These are phyloP conservation scores for Ustulina deusta DNA, from an alignment of 2,329 filamentous ascomycete species.

Conservation along the genomic window DNA sequence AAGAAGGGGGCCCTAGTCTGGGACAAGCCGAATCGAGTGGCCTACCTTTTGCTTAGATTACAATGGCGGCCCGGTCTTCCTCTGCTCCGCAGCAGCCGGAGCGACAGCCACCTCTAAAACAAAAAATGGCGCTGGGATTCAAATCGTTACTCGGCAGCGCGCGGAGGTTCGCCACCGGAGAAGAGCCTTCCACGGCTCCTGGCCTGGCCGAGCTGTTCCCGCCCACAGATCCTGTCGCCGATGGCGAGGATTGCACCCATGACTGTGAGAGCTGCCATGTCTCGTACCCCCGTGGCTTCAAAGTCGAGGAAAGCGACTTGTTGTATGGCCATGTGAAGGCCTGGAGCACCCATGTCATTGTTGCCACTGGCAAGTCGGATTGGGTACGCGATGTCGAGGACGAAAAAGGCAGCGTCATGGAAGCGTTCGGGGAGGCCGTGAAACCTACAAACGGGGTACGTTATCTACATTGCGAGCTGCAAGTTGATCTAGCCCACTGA, in stretches of 20 bases:
- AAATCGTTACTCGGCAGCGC: conserved; percentile 56
- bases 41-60: not conserved
- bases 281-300: conserved; percentile 77
- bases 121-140: conserved; percentile 57
- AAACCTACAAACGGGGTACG: conserved; percentile 77
- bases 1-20: conserved; percentile 9
- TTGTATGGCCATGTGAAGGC: conserved; percentile 88
- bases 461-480: conserved; percentile 35
- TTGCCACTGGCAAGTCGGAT: conserved; percentile 95
- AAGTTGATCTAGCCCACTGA: conserved; percentile 1
- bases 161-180: conserved; percentile 51
- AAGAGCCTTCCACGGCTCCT: conserved; percentile 43
- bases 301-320: conserved; percentile 80
- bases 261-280: conserved; percentile 87
- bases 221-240: conserved; percentile 77
- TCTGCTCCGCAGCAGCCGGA: conserved; percentile 18
- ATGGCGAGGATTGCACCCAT: conserved; percentile 89
- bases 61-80: conserved; percentile 18
- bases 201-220: conserved; percentile 71
- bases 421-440: conserved; percentile 72
- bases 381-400: conserved; percentile 92
- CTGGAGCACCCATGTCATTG: conserved; percentile 89
- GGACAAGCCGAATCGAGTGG: not conserved
- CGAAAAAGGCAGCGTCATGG: conserved; percentile 87
- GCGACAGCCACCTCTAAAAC: conserved; percentile 43